Percentiles rank a stretch among this genome's conserved stretches.
Evolutionary conservation across 2,329 filamentous ascomycete species (phyloP).

Genomic region (Ophiostoma ulmi): DNA sequence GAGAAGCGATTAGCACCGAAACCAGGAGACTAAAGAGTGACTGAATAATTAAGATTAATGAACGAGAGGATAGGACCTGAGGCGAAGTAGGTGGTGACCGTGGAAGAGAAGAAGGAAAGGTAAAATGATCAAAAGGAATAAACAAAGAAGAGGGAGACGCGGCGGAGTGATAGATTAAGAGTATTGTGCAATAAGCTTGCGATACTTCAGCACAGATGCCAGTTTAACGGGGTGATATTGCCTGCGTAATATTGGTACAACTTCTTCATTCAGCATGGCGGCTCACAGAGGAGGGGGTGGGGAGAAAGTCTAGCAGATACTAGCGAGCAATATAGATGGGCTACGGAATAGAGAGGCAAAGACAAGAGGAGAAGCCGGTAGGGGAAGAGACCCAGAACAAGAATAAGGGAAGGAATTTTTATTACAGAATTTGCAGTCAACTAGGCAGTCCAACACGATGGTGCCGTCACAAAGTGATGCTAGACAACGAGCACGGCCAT

Average conservation of each 20-base stretch:
- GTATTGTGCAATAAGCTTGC: background rate
- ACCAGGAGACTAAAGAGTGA: slow-evolving; percentile 2
- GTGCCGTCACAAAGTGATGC: background rate
- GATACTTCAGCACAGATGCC: background rate
- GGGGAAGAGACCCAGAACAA: background rate
- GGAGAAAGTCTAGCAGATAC: background rate
- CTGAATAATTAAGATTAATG: background rate
- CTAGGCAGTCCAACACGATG: background rate
- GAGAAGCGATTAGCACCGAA: background rate
- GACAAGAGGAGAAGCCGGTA: background rate
- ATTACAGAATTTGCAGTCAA: background rate
- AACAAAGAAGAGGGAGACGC: background rate
- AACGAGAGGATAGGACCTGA: background rate
- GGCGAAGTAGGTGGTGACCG: background rate
- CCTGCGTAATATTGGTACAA: slow-evolving; percentile 21
- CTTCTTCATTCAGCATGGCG: slow-evolving; percentile 22
- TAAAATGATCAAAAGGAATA: background rate
- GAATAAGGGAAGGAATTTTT: background rate
- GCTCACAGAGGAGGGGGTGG: slow-evolving; percentile 10
- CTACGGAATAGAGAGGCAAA: background rate
- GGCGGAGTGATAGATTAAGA: background rate
- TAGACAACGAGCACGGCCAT: background rate
- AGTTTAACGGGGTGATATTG: slow-evolving; percentile 19
- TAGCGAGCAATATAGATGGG: background rate
- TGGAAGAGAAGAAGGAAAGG: background rate